Evolutionary conservation across 2,329 filamentous ascomycete species (phyloP), one percentile per base, ranked within the genome.

Genomic region (Alternaria consortialis): DNA sequence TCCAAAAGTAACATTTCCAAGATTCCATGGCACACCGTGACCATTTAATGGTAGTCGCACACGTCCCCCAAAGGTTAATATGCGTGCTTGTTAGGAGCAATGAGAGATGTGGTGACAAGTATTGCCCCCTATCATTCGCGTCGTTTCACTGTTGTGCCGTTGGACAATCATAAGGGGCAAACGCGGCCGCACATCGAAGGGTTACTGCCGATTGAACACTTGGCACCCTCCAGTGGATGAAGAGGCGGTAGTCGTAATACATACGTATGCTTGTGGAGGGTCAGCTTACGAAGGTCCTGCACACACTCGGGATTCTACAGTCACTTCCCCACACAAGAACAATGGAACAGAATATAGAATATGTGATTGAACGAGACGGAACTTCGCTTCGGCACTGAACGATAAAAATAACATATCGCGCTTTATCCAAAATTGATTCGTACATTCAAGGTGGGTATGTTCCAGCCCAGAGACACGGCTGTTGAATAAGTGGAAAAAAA

Each of bases 1-100:
- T 50, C 13, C 31, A 50, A 50, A 50, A 50, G 46, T 50, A 50
- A 50, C 46, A 15, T 36, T 50, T n/a, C 46, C 46, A 50, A 50
- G 46, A 37, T 23, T 50, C 17, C 46, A 50, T 36, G 46, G 31
- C 46, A 50, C 32, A 32, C 34, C 46, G 20, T 50, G 46, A 36
- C 27, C 46, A 36, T 23, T 32, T 25, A 7, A 23, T 50, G 46
- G 46, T 15, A 36, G 46, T 50, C 32, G 7, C 32, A 37, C 29
- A 17, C 46, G 46, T 23, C 32, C 34, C 17, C 46, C 46, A 36
- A 50, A 50, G 46, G 13, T 37, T 37, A 15, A 20, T 31, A 25
- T 34, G 32, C 2, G 20, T 36, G 32, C 46, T 50, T 50, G 20
- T 34, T 50, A 17, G 46, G 20, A 23, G n/a, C 7, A 50, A 50